A percentile compares a stretch with the other conserved stretches of the same genome.
phyloP scores from a whole-genome alignment of 768 basidiomycete species.

The Tephrocybe sp. region DNA sequence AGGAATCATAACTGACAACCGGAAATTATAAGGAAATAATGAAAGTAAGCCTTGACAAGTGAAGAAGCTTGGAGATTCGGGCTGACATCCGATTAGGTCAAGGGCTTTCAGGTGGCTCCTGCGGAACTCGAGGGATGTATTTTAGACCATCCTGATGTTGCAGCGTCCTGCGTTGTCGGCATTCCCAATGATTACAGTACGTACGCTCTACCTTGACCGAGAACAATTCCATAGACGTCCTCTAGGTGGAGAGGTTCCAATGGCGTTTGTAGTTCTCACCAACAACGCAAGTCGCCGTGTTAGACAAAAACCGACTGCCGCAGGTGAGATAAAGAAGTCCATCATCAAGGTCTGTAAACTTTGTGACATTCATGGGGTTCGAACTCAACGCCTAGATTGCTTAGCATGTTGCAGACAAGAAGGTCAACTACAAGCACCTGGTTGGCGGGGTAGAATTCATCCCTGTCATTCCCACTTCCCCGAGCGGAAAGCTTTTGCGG shows the following conservation, averaged over 20 bases:
- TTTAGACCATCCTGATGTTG: conserved; percentile 59
- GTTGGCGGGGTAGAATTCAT: conserved; percentile 60
- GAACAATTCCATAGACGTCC: conserved; percentile 5
- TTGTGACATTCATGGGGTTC: too few relatives aligned
- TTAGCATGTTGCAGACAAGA: conserved; percentile 56
- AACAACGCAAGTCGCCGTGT: conserved; percentile 37
- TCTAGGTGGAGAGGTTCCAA: conserved; percentile 62
- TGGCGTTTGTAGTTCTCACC: conserved; percentile 64
- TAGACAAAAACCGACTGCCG: conserved; percentile 25
- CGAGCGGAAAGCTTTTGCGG: conserved; percentile 59
- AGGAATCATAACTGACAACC: not conserved
- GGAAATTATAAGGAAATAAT: conserved; percentile 39
- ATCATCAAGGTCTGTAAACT: conserved; percentile 45
- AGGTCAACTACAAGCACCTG: conserved; percentile 58
- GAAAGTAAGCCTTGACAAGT: conserved; percentile 27
- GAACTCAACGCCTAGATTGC: too few relatives aligned
- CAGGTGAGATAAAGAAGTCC: conserved; percentile 38
- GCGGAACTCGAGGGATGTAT: conserved; percentile 71
- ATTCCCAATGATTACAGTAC: conserved; percentile 64
- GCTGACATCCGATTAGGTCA: conserved; percentile 48
- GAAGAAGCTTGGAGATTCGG: conserved; percentile 18
- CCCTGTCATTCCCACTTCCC: conserved; percentile 57
- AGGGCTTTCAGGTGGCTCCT: conserved; percentile 74
- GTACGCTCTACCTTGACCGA: conserved; percentile 12
- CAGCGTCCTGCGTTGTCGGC: conserved; percentile 64